Conservation (phyloP, 140 eudicot species). For the Bidens hawaiensis region DNA sequence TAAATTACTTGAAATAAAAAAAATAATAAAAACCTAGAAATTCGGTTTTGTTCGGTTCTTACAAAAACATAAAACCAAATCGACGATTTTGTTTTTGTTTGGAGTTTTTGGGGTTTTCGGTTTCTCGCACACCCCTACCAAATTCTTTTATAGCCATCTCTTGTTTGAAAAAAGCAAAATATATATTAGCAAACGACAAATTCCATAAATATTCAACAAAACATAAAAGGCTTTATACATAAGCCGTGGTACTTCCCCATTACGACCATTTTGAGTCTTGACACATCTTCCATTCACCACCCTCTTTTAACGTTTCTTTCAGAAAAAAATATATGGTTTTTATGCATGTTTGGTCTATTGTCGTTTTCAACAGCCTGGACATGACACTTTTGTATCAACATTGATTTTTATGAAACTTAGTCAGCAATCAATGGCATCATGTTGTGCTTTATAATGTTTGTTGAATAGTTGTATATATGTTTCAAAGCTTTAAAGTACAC, state of each 20-base stretch:
- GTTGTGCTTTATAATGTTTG: neutral
- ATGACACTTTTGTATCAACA: slow-evolving; percentile 6
- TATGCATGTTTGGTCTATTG: slow-evolving; percentile 3
- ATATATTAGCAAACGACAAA: slow-evolving; percentile 10
- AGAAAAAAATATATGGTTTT: neutral
- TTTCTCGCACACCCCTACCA: neutral
- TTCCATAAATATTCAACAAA: neutral
- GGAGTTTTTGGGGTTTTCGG: too few relatives aligned
- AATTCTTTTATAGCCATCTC: neutral
- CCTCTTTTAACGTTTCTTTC: slow-evolving; percentile 2
- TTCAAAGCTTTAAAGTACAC: neutral
- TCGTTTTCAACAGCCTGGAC: slow-evolving; percentile 22
- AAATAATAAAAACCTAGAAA: too few relatives aligned
- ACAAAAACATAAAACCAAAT: too few relatives aligned
- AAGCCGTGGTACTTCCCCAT: slow-evolving; percentile 18
- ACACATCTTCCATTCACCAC: slow-evolving; percentile 19
- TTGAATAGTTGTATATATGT: neutral
- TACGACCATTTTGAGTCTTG: slow-evolving; percentile 25
- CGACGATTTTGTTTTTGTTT: too few relatives aligned
- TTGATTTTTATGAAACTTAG: slow-evolving; percentile 17
- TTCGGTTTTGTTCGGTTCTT: too few relatives aligned
- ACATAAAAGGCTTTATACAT: slow-evolving; percentile 5
- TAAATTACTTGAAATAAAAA: too few relatives aligned
- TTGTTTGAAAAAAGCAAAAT: neutral
- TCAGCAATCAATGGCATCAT: slow-evolving; percentile 18